Evolutionary conservation across 257 asterid species (phyloP), one percentile per base, ranked within the genome.

Genomic region (Scutellaria minor): DNA sequence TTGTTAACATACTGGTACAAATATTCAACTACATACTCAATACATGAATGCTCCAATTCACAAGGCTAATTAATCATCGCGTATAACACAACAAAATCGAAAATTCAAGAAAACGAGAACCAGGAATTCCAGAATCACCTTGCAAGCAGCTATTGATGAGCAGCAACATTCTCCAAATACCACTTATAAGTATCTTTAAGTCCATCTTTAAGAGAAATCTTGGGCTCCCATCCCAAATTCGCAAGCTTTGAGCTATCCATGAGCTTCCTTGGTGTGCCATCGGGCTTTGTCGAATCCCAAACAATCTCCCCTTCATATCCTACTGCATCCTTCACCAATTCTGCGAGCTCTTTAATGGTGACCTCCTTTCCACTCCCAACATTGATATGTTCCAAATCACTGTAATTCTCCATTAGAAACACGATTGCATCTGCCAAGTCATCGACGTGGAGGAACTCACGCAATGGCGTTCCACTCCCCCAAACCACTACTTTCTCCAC

Each of bases 311-410:
- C 97, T 71, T 85, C 27, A 71, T 87, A 92, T 64, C 93, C 98
- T 70, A 95, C 99, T 35, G 87, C 95, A 44, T 87, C 98, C 82
- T 87, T 92, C 64, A 91, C 95, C 83, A 87, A 77, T 66, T 90
- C 95, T 0, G 99, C 99, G 0, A 95, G 79, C 79, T 95, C 97
- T 83, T 84, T 92, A 15, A 90, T 92, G 50, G 75, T 87, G 45
- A 91, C 97, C 84, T 95, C 98, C 76, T 85, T 88, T 15, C 97
- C 99, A 77, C 98, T 90, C 70, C 98, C 98, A 42, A 91, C 96
- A 77, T 95, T 95, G 42, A 92, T 93, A 75, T 95, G 99, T 78
- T 90, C 97, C 62, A 87, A 64, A 6, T 77, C 98, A 79, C 93
- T 85, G 10, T 90, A 95, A 44, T 72, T 83, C 82, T 92, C 94